Percentiles rank a stretch among this genome's conserved stretches.
Evolutionary conservation across 306 rosid species (phyloP).

Genomic region (Vigna hirtella): DNA sequence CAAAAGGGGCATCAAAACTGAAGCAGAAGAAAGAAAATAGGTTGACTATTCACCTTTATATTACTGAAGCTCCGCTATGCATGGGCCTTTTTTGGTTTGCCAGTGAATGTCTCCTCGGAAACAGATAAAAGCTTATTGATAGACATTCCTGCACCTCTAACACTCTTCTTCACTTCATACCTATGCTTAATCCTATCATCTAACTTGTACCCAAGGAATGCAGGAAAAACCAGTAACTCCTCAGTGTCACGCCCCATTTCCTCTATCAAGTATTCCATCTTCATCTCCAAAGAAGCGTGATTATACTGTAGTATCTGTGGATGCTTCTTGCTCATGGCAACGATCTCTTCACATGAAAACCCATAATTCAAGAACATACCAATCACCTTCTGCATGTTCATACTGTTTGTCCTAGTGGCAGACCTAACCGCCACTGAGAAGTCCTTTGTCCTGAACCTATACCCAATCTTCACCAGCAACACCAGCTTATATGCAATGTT

Average conservation of each 20-base stretch:
- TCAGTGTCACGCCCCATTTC: slow-evolving; percentile 74
- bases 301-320: slow-evolving; percentile 82
- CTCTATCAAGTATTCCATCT: slow-evolving; percentile 73
- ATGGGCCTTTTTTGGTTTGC: slow-evolving; percentile 43
- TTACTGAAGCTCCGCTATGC: slow-evolving; percentile 38
- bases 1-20: slow-evolving; percentile 34
- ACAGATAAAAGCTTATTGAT: slow-evolving; percentile 71
- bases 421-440: slow-evolving; percentile 67
- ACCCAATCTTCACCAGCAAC: slow-evolving; percentile 79
- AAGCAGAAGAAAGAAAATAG: slow-evolving; percentile 16
- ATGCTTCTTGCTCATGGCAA: slow-evolving; percentile 79
- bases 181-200: slow-evolving; percentile 81
- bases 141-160: slow-evolving; percentile 61
- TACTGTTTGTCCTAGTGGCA: slow-evolving; percentile 69
- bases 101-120: slow-evolving; percentile 57
- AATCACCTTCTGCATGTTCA: slow-evolving; percentile 76
- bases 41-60: slow-evolving; percentile 35
- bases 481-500: slow-evolving; percentile 69
- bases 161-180: slow-evolving; percentile 62
- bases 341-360: slow-evolving; percentile 62
- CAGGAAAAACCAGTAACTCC: slow-evolving; percentile 76
- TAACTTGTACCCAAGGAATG: slow-evolving; percentile 79
- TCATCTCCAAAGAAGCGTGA: slow-evolving; percentile 63
- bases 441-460: slow-evolving; percentile 64
- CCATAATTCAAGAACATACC: slow-evolving; percentile 67